phyloP scores from a whole-genome alignment of 1,139 yeast genomes.

The Yamadazyma taylorii region DNA sequence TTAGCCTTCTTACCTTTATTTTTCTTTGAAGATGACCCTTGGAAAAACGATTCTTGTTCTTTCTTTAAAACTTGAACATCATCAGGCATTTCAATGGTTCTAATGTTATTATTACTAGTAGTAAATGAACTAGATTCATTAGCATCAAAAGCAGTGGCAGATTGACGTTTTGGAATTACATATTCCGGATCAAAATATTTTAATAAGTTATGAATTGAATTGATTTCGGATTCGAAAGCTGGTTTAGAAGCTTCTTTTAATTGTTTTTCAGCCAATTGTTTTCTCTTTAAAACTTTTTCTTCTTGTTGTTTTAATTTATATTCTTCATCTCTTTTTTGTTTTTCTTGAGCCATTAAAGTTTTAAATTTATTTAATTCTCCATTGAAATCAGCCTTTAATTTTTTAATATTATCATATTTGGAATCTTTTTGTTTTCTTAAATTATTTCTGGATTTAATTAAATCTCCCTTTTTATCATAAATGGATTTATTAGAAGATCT shows the following conservation, averaged over 20 bases:
- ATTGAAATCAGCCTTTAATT: slow-evolving; percentile 66
- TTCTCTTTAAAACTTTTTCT: slow-evolving; percentile 61
- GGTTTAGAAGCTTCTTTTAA: slow-evolving; percentile 74
- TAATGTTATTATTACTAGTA: slow-evolving; percentile 33
- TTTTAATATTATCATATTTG: slow-evolving; percentile 61
- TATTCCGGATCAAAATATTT: slow-evolving; percentile 76
- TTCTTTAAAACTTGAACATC: slow-evolving; percentile 66
- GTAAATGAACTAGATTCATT: slow-evolving; percentile 30
- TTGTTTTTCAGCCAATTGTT: slow-evolving; percentile 65
- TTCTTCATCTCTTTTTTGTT: slow-evolving; percentile 70
- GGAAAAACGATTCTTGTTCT: slow-evolving; percentile 60
- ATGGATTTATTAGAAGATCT: slow-evolving; percentile 61
- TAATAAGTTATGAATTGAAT: slow-evolving; percentile 70
- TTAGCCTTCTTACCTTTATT: slow-evolving; percentile 43
- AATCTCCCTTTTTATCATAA: slow-evolving; percentile 62
- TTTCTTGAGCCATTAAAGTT: slow-evolving; percentile 66
- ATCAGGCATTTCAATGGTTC: slow-evolving; percentile 59
- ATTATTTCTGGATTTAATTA: slow-evolving; percentile 66
- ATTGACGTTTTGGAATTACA: slow-evolving; percentile 54
- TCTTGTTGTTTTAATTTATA: slow-evolving; percentile 53
- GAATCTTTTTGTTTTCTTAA: slow-evolving; percentile 71
- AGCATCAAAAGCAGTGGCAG: slow-evolving; percentile 8
- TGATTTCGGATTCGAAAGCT: slow-evolving; percentile 78
- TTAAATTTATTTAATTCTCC: slow-evolving; percentile 71
- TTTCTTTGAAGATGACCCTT: slow-evolving; percentile 51